Evolutionary conservation across 192 early-diverging fungal species (phyloP).

Genomic region (Linnemannia hyalina): DNA sequence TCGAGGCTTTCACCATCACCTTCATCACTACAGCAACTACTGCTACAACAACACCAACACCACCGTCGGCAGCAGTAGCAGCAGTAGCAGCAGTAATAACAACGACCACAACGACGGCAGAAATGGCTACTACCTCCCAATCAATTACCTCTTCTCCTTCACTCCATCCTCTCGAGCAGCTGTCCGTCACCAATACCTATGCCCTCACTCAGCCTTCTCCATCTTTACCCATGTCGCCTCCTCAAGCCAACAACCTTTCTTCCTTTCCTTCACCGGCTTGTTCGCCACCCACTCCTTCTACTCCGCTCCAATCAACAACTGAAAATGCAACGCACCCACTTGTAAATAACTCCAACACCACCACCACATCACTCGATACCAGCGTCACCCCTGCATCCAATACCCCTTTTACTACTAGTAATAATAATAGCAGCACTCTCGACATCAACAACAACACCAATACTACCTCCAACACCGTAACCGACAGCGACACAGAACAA

Average conservation of each 20-base stretch:
- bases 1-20: neutral
- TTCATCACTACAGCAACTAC: neutral
- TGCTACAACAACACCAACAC: neutral
- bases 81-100: neutral
- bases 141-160: neutral
- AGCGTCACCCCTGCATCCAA: neutral
- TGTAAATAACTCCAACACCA: conserved; percentile 9
- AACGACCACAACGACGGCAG: neutral
- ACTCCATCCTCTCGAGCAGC: neutral
- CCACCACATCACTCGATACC: neutral
- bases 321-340: neutral
- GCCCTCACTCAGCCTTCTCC: neutral
- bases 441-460: neutral
- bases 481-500: neutral
- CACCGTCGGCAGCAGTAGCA: neutral
- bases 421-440: conserved; percentile 1
- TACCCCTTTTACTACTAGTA: conserved; percentile 7
- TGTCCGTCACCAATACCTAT: neutral
- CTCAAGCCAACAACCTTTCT: neutral
- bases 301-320: neutral
- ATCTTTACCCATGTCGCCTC: neutral
- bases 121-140: neutral
- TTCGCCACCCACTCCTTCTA: neutral
- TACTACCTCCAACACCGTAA: neutral
- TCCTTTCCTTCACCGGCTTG: neutral